Evolutionary conservation across 768 basidiomycete species (phyloP).

Genomic region (Hericium rajendrae): DNA sequence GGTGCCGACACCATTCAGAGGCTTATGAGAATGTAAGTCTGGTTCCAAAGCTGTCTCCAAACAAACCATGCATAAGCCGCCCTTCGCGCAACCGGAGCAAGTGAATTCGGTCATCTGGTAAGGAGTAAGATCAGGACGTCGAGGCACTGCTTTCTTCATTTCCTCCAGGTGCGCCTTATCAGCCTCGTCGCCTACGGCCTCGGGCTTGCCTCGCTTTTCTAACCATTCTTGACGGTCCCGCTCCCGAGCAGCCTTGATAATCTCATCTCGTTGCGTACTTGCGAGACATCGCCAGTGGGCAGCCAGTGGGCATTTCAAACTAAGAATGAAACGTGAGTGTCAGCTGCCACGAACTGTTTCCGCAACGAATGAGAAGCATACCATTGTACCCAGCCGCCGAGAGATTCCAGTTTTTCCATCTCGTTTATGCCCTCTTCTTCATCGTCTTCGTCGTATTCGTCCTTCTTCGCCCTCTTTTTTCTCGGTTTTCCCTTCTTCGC

Average conservation of each 20-base stretch:
- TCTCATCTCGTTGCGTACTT: constrained; percentile 56
- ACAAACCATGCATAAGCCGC: constrained; percentile 74
- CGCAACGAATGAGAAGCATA: constrained; percentile 23
- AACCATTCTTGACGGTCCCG: constrained; percentile 37
- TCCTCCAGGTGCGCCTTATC: neutral
- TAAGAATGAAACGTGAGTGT: constrained; percentile 20
- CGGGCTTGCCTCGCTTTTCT: constrained; percentile 9
- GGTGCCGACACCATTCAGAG: neutral
- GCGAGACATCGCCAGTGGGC: constrained; percentile 75
- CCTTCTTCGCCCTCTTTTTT: constrained; percentile 36
- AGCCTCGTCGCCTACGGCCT: neutral
- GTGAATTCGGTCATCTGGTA: constrained; percentile 70
- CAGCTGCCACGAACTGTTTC: neutral
- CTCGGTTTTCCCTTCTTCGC: constrained; percentile 29
- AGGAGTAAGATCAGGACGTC: constrained; percentile 7
- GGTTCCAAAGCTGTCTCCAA: constrained; percentile 44
- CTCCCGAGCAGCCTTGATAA: constrained; percentile 53
- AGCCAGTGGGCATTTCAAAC: constrained; percentile 68
- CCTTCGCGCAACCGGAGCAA: constrained; percentile 65
- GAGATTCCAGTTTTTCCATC: constrained; percentile 24
- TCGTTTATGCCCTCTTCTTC: constrained; percentile 30
- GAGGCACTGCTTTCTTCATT: constrained; percentile 1
- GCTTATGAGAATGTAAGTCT: constrained; percentile 21
- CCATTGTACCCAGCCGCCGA: constrained; percentile 86
- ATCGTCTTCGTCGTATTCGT: constrained; percentile 41